These are phyloP conservation scores for Penicillium canescens DNA, from an alignment of 495 filamentous ascomycete species.

Conservation along the genomic window DNA sequence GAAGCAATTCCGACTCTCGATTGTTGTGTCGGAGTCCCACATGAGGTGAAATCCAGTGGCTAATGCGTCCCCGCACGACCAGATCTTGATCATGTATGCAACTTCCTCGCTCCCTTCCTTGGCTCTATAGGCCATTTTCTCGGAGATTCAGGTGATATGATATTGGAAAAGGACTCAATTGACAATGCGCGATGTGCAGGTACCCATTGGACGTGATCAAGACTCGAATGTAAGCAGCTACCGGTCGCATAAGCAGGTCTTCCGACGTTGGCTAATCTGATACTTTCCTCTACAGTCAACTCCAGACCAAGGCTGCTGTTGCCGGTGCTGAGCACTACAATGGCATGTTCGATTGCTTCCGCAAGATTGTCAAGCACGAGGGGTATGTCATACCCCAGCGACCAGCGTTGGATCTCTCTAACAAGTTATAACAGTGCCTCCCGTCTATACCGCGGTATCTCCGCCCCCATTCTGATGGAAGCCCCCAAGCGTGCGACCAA, in stretches of 20 bases:
- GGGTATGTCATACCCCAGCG: conserved; percentile 57
- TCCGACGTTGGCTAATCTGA: conserved; percentile 12
- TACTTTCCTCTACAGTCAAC: conserved; percentile 58
- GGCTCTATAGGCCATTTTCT: background rate
- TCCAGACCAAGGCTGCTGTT: conserved; percentile 68
- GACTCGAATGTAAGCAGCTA: conserved; percentile 79
- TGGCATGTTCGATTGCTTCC: conserved; percentile 97
- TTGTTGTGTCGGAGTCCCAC: background rate
- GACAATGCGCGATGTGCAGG: conserved; percentile 51
- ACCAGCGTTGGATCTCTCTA: conserved; percentile 4
- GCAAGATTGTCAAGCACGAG: conserved; percentile 92
- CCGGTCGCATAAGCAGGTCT: conserved; percentile 14
- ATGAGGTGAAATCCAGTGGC: conserved; percentile 11
- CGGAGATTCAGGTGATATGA: background rate
- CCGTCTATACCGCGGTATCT: conserved; percentile 92
- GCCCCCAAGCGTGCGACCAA: conserved; percentile 98
- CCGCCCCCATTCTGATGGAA: conserved; percentile 96
- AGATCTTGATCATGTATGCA: conserved; percentile 85
- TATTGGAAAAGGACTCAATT: conserved; percentile 3
- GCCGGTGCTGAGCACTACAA: conserved; percentile 80
- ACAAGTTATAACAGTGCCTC: conserved; percentile 59
- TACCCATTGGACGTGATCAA: conserved; percentile 99
- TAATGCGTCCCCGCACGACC: conserved; percentile 33
- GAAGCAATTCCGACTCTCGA: background rate
- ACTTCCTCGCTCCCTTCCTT: conserved; percentile 8